A percentile compares a stretch with the other conserved stretches of the same genome.
These are phyloP conservation scores for Cyberlindnera sargentensis DNA, from an alignment of 805 yeast genomes.

Conservation along the genomic window DNA sequence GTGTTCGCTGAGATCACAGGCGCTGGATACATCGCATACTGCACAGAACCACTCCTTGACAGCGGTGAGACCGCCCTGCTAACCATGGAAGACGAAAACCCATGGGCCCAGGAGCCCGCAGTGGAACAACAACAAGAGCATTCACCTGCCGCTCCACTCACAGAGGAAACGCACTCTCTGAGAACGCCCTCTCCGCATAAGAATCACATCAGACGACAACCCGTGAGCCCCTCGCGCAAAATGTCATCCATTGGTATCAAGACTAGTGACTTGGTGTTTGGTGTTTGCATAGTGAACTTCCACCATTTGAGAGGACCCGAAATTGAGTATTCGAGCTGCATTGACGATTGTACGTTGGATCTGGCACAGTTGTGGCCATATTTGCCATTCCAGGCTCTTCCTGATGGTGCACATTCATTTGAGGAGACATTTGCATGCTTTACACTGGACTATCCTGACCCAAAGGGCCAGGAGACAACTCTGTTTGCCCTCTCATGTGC, in stretches of 20 bases:
- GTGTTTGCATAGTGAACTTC: constrained; percentile 86
- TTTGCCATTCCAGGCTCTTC: constrained; percentile 89
- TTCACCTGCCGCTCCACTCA: background rate
- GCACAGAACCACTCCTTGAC: no score
- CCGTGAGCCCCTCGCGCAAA: constrained; percentile 7
- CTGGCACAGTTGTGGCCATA: constrained; percentile 62
- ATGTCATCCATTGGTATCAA: constrained; percentile 16
- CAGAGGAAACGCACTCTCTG: no score
- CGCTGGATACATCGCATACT: no score
- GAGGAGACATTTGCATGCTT: constrained; percentile 92
- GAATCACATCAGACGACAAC: background rate
- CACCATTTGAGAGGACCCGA: constrained; percentile 94
- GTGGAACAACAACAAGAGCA: background rate
- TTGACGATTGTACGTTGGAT: constrained; percentile 24
- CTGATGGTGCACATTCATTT: constrained; percentile 92
- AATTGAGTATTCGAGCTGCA: constrained; percentile 70
- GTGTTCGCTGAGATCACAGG: no score
- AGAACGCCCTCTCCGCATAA: no score
- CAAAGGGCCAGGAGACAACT: constrained; percentile 35
- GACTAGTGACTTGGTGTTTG: constrained; percentile 46
- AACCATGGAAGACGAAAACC: background rate
- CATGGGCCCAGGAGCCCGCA: background rate
- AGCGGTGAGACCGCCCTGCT: no score
- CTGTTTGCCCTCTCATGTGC: constrained; percentile 95
- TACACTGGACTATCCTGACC: constrained; percentile 55